Evolutionary conservation across 108 stramenopile species (phyloP).

Genomic region (Poteriospumella lacustris): DNA sequence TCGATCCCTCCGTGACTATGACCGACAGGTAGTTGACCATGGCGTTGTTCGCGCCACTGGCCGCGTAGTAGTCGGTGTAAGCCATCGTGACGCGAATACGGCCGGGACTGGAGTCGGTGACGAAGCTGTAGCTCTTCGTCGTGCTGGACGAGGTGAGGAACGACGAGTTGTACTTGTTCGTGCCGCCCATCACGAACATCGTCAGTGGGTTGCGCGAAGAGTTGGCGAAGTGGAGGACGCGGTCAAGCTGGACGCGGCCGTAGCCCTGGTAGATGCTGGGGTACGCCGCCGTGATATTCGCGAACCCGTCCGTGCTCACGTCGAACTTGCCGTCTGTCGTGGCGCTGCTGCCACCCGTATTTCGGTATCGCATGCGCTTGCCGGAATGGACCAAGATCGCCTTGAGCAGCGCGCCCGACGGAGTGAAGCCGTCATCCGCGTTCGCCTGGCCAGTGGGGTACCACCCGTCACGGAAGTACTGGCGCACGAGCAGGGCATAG

Average conservation of each 20-base stretch:
- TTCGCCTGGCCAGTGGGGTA: constrained; percentile 4
- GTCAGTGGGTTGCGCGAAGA: not conserved
- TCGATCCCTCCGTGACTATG: not conserved
- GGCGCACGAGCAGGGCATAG: not conserved
- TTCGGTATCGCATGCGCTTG: not conserved
- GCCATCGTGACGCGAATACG: not conserved
- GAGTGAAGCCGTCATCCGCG: not conserved
- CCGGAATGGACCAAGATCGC: constrained; percentile 1
- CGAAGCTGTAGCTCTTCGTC: not conserved
- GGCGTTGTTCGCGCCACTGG: not conserved
- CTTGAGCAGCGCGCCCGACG: constrained; percentile 20
- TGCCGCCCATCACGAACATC: constrained; percentile 1
- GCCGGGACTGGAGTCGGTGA: not conserved
- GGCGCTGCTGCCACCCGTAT: not conserved
- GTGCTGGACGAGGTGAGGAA: not conserved
- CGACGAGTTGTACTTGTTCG: not conserved
- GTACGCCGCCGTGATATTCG: not conserved
- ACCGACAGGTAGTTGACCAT: not conserved
- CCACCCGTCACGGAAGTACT: constrained; percentile 19
- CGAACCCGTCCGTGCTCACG: not conserved
- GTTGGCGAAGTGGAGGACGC: constrained; percentile 9
- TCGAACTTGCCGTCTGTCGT: no score
- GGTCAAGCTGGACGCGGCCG: not conserved
- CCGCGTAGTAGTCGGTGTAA: not conserved
- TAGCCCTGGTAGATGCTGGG: constrained; percentile 5